phyloP scores from a whole-genome alignment of 2,329 filamentous ascomycete species.

The Pseudocercospora ulei region DNA sequence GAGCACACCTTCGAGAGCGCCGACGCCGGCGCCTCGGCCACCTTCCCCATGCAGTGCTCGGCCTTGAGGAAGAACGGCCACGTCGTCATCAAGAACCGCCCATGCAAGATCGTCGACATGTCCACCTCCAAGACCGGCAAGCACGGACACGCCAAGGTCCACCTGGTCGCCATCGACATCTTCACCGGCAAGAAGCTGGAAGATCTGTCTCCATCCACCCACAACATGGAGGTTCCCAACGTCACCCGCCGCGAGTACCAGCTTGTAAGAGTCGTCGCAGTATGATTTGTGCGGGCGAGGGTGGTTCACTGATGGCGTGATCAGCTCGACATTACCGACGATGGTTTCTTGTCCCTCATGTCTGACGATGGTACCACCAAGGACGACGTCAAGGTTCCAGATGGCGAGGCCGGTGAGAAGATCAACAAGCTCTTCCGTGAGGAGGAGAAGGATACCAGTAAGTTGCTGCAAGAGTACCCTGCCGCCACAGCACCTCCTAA shows the following conservation, averaged over 20 bases:
- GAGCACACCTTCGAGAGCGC: conserved; percentile 75
- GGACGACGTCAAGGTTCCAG: conserved; percentile 89
- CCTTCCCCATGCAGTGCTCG: conserved; percentile 98
- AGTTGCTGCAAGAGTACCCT: conserved; percentile 40
- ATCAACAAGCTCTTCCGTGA: conserved; percentile 68
- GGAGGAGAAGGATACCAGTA: conserved; percentile 90
- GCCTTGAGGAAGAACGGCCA: conserved; percentile 98
- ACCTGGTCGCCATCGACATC: conserved; percentile 95
- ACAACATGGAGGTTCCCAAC: conserved; percentile 95
- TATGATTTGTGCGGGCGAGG: not conserved
- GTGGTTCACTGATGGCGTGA: conserved; percentile 19
- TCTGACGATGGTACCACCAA: conserved; percentile 74
- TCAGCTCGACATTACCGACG: conserved; percentile 88
- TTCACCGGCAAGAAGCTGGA: conserved; percentile 99
- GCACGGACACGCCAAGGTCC: conserved; percentile 99
- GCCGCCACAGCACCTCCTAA: not conserved
- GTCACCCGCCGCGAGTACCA: conserved; percentile 84
- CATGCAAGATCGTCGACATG: conserved; percentile 99
- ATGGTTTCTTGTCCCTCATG: conserved; percentile 92
- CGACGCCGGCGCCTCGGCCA: conserved; percentile 90
- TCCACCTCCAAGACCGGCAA: conserved; percentile 99
- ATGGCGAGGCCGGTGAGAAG: conserved; percentile 78
- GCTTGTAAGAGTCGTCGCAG: conserved; percentile 57
- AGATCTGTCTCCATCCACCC: conserved; percentile 95
- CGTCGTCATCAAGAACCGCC: conserved; percentile 96